Evolutionary conservation across 441 rosid genomes (phyloP), one percentile per base, ranked within the genome.

Genomic region (Populus hybrid): DNA sequence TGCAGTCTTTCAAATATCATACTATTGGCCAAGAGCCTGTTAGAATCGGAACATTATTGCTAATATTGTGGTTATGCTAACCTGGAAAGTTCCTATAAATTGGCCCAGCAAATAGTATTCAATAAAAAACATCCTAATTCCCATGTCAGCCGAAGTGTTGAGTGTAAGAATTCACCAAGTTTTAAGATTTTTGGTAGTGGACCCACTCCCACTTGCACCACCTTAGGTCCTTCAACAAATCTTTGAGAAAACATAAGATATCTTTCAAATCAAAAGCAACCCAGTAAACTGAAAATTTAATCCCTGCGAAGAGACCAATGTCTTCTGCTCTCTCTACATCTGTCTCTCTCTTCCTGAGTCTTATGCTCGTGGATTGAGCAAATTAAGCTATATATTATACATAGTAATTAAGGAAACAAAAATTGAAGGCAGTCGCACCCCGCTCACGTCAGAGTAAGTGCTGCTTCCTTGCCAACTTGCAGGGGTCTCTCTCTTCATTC

Each of bases 391-490:
- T 42, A 10, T 46, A 26, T 23, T 5, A 40, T 3, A 75, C 14
- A 35, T 65, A 30, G 38, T 69, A 63, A 71, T 20, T 23, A 69
- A 68, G 8, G 42, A 20, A 70, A 11, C 23, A 14, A 75, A 65
- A n/a, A 24, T 14, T 46, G 57, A 46, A 46, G 46, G 14, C 18
- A 53, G 30, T 74, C 16, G 26, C 82, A 84, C 80, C 86, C 78
- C 81, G 69, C 57, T 81, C 79, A 86, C 91, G 88, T 90, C 91
- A 86, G 70, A 53, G 46, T 68, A 81, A 84, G 76, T 79, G 78
- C 77, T 80, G 32, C 82, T 76, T 78, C 82, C 28, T 82, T 76
- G 57, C 79, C 91, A 85, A 88, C 86, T 90, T 90, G 92, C 92
- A 84, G 77, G 83, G 79, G 72, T 82, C 80, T 85, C 81, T 85